A percentile compares a stretch with the other conserved stretches of the same genome.
phyloP scores from a whole-genome alignment of 257 asterid genomes.

The Solanum lycopersicoides region DNA sequence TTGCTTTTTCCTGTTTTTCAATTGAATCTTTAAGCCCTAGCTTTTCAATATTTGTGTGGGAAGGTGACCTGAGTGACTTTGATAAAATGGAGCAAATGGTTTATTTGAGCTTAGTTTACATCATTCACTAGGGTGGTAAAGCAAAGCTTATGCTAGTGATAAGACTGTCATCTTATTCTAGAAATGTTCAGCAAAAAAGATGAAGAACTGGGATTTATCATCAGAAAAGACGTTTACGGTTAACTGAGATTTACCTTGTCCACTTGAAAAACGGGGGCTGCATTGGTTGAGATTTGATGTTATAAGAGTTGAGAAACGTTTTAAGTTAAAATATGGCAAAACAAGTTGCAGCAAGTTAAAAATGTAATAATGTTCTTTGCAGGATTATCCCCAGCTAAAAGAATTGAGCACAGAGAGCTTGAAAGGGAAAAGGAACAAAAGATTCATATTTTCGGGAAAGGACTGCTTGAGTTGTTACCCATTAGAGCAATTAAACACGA shows the following conservation, averaged over 20 bases:
- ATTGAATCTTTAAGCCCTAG: not conserved
- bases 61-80: not conserved
- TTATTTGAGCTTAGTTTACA: not conserved
- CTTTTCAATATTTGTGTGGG: not conserved
- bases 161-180: not conserved
- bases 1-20: not conserved
- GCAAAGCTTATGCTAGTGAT: not conserved
- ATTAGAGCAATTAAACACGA: slow-evolving; percentile 23
- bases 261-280: not conserved
- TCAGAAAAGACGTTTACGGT: not conserved
- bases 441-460: slow-evolving; percentile 14
- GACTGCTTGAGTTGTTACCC: slow-evolving; percentile 7
- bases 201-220: not conserved
- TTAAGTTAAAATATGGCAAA: not conserved
- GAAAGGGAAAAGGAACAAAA: slow-evolving; percentile 1
- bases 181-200: not conserved
- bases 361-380: not conserved
- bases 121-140: not conserved
- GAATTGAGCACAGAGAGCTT: slow-evolving; percentile 4
- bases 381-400: slow-evolving; percentile 16
- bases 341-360: not conserved
- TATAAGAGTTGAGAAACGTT: not conserved
- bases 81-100: not conserved
- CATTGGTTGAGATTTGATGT: not conserved
- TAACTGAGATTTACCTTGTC: not conserved